Conservation (phyloP, 78 protist species). For the Dictyostelium capitatum region DNA sequence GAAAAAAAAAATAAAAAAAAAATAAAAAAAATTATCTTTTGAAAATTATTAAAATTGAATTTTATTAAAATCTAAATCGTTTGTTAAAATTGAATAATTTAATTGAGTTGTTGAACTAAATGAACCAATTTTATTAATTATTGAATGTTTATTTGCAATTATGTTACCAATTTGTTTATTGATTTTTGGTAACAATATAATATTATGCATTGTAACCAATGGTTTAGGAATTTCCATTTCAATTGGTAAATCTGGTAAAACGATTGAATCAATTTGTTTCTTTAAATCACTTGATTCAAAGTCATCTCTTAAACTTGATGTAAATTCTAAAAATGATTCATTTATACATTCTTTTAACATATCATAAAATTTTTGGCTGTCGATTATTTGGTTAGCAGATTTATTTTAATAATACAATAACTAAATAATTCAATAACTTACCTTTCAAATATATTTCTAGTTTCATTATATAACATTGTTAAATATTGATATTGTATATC, state of each 20-base stretch:
- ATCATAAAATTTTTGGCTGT: constrained; percentile 16
- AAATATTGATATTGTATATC: constrained; percentile 7
- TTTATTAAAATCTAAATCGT: constrained; percentile 39
- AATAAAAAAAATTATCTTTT: no score
- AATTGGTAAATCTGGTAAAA: constrained; percentile 19
- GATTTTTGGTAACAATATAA: constrained; percentile 25
- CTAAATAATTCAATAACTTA: no score
- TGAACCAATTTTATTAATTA: background rate
- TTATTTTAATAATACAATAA: no score
- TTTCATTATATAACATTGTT: constrained; percentile 7
- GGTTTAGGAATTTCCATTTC: constrained; percentile 58
- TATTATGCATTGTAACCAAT: constrained; percentile 12
- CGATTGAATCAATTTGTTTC: background rate
- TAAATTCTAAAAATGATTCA: constrained; percentile 25
- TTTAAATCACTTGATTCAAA: constrained; percentile 13
- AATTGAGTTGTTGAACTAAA: background rate
- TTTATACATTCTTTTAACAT: constrained; percentile 28
- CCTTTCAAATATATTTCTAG: constrained; percentile 44
- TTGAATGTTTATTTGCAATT: background rate
- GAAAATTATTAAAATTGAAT: background rate
- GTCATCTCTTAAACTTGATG: constrained; percentile 17
- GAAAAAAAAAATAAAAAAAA: no score
- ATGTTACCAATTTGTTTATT: constrained; percentile 2
- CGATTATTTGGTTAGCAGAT: background rate
- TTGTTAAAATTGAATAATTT: constrained; percentile 28